phyloP scores from a whole-genome alignment of 192 early-diverging fungal genomes.

The Backusella macrospora region DNA sequence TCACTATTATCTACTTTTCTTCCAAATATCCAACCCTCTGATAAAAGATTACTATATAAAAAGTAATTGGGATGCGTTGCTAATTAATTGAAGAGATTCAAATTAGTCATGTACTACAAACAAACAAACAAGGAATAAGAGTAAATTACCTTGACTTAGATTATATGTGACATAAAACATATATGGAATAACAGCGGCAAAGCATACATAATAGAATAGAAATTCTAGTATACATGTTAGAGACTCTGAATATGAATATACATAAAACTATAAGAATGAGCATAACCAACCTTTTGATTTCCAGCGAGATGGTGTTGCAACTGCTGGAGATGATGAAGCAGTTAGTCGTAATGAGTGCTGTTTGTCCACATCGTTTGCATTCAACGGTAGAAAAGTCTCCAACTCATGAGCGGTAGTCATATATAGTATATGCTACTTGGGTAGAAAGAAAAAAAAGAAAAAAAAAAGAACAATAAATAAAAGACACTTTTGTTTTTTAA shows the following conservation, averaged over 20 bases:
- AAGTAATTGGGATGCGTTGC: constrained; percentile 43
- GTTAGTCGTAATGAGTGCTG: background rate
- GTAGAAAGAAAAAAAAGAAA: background rate
- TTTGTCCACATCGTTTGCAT: constrained; percentile 1
- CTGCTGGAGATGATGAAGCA: background rate
- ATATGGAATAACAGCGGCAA: constrained; percentile 54
- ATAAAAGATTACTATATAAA: constrained; percentile 47
- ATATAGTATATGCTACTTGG: background rate
- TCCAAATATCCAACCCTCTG: constrained; percentile 69
- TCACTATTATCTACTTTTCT: constrained; percentile 75
- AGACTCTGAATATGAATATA: background rate
- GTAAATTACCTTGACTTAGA: constrained; percentile 53
- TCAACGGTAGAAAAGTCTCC: constrained; percentile 4
- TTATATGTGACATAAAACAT: constrained; percentile 66
- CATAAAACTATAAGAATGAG: background rate
- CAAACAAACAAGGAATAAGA: background rate
- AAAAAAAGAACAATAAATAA: background rate
- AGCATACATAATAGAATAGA: constrained; percentile 66
- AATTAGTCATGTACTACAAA: background rate
- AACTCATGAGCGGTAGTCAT: background rate
- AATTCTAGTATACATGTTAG: constrained; percentile 54
- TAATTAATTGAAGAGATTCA: constrained; percentile 22
- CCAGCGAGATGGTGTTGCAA: background rate
- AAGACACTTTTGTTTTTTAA: too few relatives aligned
- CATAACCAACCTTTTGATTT: background rate